A percentile compares a stretch with the other conserved stretches of the same genome.
These are phyloP conservation scores for Novymonas esmeraldas DNA, from an alignment of 208 protist genomes.

Conservation along the genomic window DNA sequence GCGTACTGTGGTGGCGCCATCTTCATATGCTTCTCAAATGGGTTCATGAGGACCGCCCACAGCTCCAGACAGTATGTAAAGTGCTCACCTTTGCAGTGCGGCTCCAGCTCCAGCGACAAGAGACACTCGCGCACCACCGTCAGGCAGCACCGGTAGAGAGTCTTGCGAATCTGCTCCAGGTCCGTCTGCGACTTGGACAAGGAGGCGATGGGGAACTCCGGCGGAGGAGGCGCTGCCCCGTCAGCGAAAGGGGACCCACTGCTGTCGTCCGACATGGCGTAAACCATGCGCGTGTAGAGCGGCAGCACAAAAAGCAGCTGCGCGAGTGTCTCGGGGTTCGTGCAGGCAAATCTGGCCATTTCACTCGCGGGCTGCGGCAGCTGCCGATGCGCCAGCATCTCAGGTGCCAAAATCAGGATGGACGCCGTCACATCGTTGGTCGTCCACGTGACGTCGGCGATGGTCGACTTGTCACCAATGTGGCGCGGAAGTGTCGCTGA, in stretches of 20 bases:
- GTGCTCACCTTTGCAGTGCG: conserved; percentile 53
- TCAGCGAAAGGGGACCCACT: conserved; percentile 6
- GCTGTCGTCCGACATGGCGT: conserved; percentile 21
- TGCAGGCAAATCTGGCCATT: conserved; percentile 13
- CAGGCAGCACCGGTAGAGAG: conserved; percentile 70
- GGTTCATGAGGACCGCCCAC: conserved; percentile 78
- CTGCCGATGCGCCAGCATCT: conserved; percentile 25
- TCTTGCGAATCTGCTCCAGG: conserved; percentile 42
- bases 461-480: conserved; percentile 13
- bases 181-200: conserved; percentile 37
- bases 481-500: conserved; percentile 27
- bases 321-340: conserved; percentile 20
- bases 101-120: conserved; percentile 61
- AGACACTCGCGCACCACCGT: conserved; percentile 61
- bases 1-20: conserved; percentile 47
- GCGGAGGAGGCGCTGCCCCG: background rate
- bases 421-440: conserved; percentile 39
- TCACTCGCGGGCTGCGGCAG: conserved; percentile 16
- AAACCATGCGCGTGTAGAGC: conserved; percentile 30
- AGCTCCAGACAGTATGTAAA: conserved; percentile 78
- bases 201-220: conserved; percentile 19
- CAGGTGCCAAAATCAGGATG: conserved; percentile 43
- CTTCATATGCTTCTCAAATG: conserved; percentile 27
- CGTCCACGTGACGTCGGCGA: conserved; percentile 52
- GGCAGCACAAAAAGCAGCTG: conserved; percentile 30